Base-by-base conservation (phyloP, 225 moss, liverwort and hornwort species). In the Rhytidiadelphus loreus region DNA sequence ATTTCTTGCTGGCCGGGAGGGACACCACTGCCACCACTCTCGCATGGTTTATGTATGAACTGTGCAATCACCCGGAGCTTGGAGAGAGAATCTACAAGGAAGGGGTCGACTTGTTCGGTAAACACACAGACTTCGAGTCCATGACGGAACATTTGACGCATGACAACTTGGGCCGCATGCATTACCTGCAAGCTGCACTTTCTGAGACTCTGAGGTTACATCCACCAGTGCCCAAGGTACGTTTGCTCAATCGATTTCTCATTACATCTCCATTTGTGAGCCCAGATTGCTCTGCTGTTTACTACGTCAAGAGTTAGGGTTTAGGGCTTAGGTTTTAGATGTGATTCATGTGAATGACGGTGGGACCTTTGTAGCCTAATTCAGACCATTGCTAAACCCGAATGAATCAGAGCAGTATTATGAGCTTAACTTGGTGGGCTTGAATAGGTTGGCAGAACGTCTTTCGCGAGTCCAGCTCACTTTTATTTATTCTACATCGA, bases 1-100 rank as follows among this genome's bases (percentile, higher is more conserved):
- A 94, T 86, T 98, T 97, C 83, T 90, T 98, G 91, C 92, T 98
- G 63, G 98, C 97, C 9, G 97, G 97, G 21, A 93, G 97, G 80
- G 98, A 98, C 91, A 98, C 98, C 17, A 97, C 96, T 16, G 94
- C 96, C 22, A 53, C 90, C 65, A 95, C 98, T 28, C 93, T 98
- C 56, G 95, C 97, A 11, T 98, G 97, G 98, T 90, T 96, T 52
- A 91, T 96, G 83, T 93, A 85, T 44, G 92, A 92, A 43, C 25
- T 96, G 4, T 95, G 96, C 92, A 80, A 57, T 58, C 90, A 93
- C 80, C 94, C 94, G 18, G 90, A 95, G 48, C 89, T 97, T 35
- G 96, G 92, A 80, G 92, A 98, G 43, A 95, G 93, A 43, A 94
- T 98, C 56, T 87, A 92, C 39, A 50, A 91, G 22, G 98, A 98